Evolutionary conservation across 2,329 filamentous ascomycete species (phyloP), one percentile per base, ranked within the genome.

Genomic region (Metarhizium robertsii): DNA sequence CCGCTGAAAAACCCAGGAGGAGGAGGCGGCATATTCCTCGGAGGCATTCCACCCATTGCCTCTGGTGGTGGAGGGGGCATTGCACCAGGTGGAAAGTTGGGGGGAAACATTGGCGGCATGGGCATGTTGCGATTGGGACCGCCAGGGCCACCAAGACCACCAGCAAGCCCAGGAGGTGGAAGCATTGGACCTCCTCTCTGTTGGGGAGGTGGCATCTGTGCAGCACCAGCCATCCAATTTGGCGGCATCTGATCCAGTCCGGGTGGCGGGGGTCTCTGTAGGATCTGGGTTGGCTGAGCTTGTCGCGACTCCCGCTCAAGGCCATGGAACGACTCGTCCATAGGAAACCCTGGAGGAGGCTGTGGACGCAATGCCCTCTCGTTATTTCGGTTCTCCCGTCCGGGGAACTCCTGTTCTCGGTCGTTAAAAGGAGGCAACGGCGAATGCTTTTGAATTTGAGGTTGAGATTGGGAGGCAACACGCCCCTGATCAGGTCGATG

Each of bases 221-320:
- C 74, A 53, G 66, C 68, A 51, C 66, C 70, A 45, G 72, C 74
- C 71, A 82, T 75, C 73, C 79, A 83, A 56, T 70, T 76, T 18
- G 76, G 79, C 18, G 78, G 79, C 71, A 85, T 79, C 62, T 81
- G 79, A 49, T 84, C 82, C 45, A 86, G 69, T 7, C 83, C 83
- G 2, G 81, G 80, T 18, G 78, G 79, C 5, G 78, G 80, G n/a
- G 80, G 81, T 6, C 83, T 79, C 67, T 86, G 83, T 25, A 86
- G 68, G 53, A 86, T 86, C 64, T 86, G 83, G 4, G 81, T 84
- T 4, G 81, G 81, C 60, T 81, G 79, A 56, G 75, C 76, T 30
- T 72, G 73, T 42, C 74, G 73, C 56, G 67, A 61, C 46, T 82
- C 79, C 29, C 68, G 70, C 32, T 82, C 77, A 14, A 70, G 67